A percentile compares a stretch with the other conserved stretches of the same genome.
Evolutionary conservation across 352 stramenopile genomes (phyloP).

Genomic region (Phytophthora tentaculata): DNA sequence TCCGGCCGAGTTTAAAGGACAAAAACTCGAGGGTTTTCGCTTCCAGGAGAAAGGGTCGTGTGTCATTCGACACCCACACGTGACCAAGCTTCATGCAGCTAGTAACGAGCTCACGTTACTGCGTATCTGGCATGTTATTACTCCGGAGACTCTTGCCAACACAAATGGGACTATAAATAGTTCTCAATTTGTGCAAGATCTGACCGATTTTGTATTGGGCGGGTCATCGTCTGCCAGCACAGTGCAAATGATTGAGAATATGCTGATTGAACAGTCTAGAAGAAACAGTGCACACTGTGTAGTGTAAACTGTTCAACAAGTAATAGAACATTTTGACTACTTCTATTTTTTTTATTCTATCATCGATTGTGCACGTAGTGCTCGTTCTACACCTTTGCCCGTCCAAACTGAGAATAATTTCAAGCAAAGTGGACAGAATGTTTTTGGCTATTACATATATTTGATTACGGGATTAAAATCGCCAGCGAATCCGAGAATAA

Average conservation of each 20-base stretch:
- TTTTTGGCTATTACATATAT: no score
- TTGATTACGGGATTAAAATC: no score
- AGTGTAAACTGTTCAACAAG: slow-evolving; percentile 13
- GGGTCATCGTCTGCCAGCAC: slow-evolving; percentile 41
- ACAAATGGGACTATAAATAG: slow-evolving; percentile 20
- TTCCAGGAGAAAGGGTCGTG: slow-evolving; percentile 75
- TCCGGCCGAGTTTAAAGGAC: slow-evolving; percentile 56
- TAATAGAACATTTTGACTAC: background rate
- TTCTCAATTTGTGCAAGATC: slow-evolving; percentile 38
- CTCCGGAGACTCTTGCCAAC: slow-evolving; percentile 35
- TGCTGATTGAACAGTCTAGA: slow-evolving; percentile 43
- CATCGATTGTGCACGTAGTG: slow-evolving; percentile 23
- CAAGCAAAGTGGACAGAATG: no score
- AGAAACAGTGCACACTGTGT: slow-evolving; percentile 13
- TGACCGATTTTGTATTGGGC: slow-evolving; percentile 54
- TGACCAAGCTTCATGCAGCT: slow-evolving; percentile 16
- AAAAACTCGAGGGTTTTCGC: slow-evolving; percentile 50
- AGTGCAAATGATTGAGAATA: slow-evolving; percentile 66
- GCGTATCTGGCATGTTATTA: slow-evolving; percentile 60
- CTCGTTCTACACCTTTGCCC: slow-evolving; percentile 31
- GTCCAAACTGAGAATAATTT: no score
- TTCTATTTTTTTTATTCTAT: background rate
- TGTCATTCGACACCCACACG: slow-evolving; percentile 45
- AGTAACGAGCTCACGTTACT: slow-evolving; percentile 38
- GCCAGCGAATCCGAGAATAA: no score